phyloP scores from a whole-genome alignment of 257 asterid species.

The Solanum bulbocastanum region DNA sequence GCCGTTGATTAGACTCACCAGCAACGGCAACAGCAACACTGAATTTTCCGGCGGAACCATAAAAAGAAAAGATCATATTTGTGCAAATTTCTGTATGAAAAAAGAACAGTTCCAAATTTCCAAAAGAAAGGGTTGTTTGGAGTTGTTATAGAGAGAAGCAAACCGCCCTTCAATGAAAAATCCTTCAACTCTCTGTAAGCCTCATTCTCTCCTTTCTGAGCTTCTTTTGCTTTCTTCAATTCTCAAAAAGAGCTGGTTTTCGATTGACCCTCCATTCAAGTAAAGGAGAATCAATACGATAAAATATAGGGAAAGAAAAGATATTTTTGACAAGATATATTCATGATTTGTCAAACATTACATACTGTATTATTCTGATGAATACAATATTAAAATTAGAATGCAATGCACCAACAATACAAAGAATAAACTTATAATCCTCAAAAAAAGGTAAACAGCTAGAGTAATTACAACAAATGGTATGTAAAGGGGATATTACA shows the following conservation, averaged over 20 bases:
- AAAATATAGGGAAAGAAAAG: neutral
- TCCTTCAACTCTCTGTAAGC: neutral
- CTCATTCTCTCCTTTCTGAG: neutral
- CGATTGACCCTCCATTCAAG: neutral
- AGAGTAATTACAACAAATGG: neutral
- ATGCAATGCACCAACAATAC: neutral
- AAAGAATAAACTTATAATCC: neutral
- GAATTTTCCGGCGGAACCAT: neutral
- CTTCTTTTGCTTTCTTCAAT: neutral
- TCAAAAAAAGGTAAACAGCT: neutral
- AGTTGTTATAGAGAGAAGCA: conserved; percentile 25
- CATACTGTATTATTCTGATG: neutral
- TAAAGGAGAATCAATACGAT: neutral
- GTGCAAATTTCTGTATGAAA: neutral
- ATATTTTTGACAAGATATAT: neutral
- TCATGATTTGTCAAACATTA: too few species aligned
- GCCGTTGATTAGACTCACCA: neutral
- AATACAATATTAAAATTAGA: neutral
- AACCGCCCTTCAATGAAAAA: conserved; percentile 35
- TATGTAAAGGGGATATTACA: neutral
- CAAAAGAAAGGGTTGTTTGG: conserved; percentile 5
- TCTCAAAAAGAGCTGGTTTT: neutral
- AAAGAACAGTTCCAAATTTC: neutral
- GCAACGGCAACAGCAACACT: neutral
- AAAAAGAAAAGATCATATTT: neutral